phyloP scores from a whole-genome alignment of 2,329 filamentous ascomycete species.

The Aspergillus jensenii region DNA sequence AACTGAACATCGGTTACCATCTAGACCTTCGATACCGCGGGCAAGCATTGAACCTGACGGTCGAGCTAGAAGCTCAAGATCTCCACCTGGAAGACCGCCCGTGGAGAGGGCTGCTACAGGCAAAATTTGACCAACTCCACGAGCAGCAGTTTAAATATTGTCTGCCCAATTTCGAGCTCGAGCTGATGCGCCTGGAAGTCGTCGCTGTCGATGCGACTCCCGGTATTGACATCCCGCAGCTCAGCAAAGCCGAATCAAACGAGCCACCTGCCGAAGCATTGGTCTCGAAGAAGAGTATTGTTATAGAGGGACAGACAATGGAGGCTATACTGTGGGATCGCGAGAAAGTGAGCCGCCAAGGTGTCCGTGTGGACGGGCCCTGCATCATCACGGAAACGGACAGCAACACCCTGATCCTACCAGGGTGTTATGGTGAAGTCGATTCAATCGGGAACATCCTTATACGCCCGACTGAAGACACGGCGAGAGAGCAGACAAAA shows the following conservation, averaged over 20 bases:
- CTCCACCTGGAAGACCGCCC: slow-evolving; percentile 27
- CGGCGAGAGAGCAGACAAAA: slow-evolving; percentile 12
- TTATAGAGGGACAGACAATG: slow-evolving; percentile 41
- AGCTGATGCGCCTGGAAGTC: slow-evolving; percentile 50
- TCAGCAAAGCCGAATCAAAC: slow-evolving; percentile 27
- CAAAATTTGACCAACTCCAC: slow-evolving; percentile 44
- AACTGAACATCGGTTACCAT: slow-evolving; percentile 37
- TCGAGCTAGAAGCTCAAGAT: slow-evolving; percentile 37
- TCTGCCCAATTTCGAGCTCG: slow-evolving; percentile 46
- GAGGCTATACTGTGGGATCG: slow-evolving; percentile 49
- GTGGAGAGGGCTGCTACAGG: slow-evolving; percentile 35
- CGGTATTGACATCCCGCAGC: slow-evolving; percentile 38
- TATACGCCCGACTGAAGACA: slow-evolving; percentile 41
- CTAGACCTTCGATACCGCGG: slow-evolving; percentile 51
- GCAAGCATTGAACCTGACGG: slow-evolving; percentile 42
- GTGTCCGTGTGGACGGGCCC: slow-evolving; percentile 44
- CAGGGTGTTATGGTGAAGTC: slow-evolving; percentile 48
- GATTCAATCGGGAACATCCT: slow-evolving; percentile 52
- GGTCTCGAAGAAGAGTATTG: slow-evolving; percentile 40
- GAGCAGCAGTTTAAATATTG: slow-evolving; percentile 49
- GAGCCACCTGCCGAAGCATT: slow-evolving; percentile 38
- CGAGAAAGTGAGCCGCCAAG: slow-evolving; percentile 39
- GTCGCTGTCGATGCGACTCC: slow-evolving; percentile 46
- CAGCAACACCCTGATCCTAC: slow-evolving; percentile 52
- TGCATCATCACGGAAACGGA: slow-evolving; percentile 54